Percentiles rank a stretch among this genome's conserved stretches.
phyloP scores from a whole-genome alignment of 2,329 filamentous ascomycete species.

The Thermothelomyces thermophilus region DNA sequence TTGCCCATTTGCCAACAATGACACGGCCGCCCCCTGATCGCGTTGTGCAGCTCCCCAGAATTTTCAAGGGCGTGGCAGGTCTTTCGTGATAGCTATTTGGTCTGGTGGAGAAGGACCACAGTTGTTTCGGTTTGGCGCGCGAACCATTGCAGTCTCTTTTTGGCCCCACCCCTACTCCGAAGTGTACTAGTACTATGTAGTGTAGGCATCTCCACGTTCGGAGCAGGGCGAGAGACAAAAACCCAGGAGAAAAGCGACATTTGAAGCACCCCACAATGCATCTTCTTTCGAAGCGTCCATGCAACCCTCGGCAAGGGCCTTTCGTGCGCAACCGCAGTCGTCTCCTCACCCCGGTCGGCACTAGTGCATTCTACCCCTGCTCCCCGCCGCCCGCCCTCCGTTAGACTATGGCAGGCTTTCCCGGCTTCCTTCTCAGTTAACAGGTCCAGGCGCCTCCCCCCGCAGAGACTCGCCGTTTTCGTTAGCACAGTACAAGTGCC shows the following conservation, averaged over 20 bases:
- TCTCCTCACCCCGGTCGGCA: slow-evolving; percentile 5
- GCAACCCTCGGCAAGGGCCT: slow-evolving; percentile 18
- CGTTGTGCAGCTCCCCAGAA: slow-evolving; percentile 6
- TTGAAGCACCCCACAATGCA: slow-evolving; percentile 18
- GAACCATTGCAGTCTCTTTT: background rate
- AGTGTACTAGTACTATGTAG: no score
- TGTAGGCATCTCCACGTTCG: background rate
- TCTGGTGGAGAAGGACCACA: background rate
- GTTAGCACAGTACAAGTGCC: slow-evolving; percentile 5
- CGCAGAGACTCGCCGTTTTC: slow-evolving; percentile 7
- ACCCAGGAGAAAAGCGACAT: slow-evolving; percentile 13
- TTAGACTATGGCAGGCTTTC: slow-evolving; percentile 17
- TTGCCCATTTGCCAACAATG: background rate
- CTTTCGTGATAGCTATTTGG: no score
- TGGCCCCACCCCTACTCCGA: slow-evolving; percentile 8
- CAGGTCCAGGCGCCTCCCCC: slow-evolving; percentile 10
- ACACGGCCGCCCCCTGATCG: slow-evolving; percentile 1
- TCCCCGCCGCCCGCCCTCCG: slow-evolving; percentile 20
- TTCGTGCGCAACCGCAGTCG: background rate
- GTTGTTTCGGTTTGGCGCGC: background rate
- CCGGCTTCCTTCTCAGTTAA: slow-evolving; percentile 6
- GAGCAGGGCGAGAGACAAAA: slow-evolving; percentile 11
- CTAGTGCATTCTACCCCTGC: slow-evolving; percentile 17
- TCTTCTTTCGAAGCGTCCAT: slow-evolving; percentile 14
- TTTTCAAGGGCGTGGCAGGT: background rate